phyloP scores from a whole-genome alignment of 371 early-diverging fungal genomes.

The Circinella minor region DNA sequence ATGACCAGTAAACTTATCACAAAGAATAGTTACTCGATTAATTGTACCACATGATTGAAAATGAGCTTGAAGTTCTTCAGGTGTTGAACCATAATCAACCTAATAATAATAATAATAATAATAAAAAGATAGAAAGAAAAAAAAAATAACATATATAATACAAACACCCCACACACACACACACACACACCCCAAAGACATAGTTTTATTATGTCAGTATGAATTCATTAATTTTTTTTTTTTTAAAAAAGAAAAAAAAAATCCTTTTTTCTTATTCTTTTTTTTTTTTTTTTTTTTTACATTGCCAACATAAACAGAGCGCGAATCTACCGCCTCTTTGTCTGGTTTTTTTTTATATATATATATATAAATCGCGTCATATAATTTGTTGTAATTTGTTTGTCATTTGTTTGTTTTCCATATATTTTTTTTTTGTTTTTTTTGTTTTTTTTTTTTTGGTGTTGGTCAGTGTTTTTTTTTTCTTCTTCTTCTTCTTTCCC shows the following conservation, averaged over 20 bases:
- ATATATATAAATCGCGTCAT: background rate
- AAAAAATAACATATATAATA: background rate
- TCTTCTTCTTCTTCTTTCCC: background rate
- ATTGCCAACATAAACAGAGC: constrained; percentile 96
- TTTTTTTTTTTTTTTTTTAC: constrained; percentile 48
- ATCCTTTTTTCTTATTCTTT: background rate
- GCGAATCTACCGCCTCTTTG: constrained; percentile 86
- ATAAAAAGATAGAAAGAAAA: constrained; percentile 9
- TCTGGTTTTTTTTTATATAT: constrained; percentile 43
- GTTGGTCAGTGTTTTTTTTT: constrained; percentile 13
- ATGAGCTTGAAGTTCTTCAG: constrained; percentile 95
- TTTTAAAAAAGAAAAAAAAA: no score
- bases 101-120: constrained; percentile 32
- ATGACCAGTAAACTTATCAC: constrained; percentile 94
- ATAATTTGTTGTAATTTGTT: no score
- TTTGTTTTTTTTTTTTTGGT: background rate
- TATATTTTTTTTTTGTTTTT: no score
- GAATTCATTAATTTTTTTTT: no score
- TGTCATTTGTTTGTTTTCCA: no score
- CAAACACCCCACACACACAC: constrained; percentile 9
- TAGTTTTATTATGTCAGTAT: background rate
- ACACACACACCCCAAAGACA: no score
- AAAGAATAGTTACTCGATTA: constrained; percentile 94
- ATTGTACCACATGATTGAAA: constrained; percentile 97
- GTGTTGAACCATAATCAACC: constrained; percentile 95